Evolutionary conservation across 1,139 yeast species (phyloP), one percentile per base, ranked within the genome.

Genomic region (Debaryomyces sp.): DNA sequence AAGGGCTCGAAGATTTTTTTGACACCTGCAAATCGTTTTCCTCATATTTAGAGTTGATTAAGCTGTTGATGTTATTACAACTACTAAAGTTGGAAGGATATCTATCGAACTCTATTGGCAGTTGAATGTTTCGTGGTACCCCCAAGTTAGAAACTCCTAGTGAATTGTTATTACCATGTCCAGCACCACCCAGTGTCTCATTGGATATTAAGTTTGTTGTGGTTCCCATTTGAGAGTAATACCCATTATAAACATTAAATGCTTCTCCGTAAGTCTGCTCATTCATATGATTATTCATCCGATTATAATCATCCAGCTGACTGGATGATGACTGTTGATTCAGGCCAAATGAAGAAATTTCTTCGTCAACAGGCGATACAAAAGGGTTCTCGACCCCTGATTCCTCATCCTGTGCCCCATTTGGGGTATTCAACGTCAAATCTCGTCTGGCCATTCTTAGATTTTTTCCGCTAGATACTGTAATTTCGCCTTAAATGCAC

Each of bases 101-200:
- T 56, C 87, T 69, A 58, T 82, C 87, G 55, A 70, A 81, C 53
- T 79, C 84, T 0, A 82, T 73, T 7, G 86, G 85, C 17, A 62
- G 67, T 44, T 64, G 64, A 40, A 64, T 62, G 49, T 59, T 59
- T 46, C 56, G 57, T 40, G 22, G 17, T n/a, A 35, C 5, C 26
- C 10, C 38, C 13, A 22, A 6, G 12, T 35, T 22, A 21, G 24
- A 12, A 12, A 35, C 13, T 6, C 15, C 38, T 22, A 21, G 24
- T 7, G 38, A 35, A 35, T 35, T 17, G 17, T 32, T 13, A 32
- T 9, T 8, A 15, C 8, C 18, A 10, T 27, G 5, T 4, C n/a
- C 22, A 15, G n/a, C 35, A 32, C 22, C 18, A 32, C 22, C 13
- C 22, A 17, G 21, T 3, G 12, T 15, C 4, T 7, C 22, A 32